Evolutionary conservation across 2,329 filamentous ascomycete species (phyloP), one percentile per base, ranked within the genome.

Genomic region (Leptographium lundbergii): DNA sequence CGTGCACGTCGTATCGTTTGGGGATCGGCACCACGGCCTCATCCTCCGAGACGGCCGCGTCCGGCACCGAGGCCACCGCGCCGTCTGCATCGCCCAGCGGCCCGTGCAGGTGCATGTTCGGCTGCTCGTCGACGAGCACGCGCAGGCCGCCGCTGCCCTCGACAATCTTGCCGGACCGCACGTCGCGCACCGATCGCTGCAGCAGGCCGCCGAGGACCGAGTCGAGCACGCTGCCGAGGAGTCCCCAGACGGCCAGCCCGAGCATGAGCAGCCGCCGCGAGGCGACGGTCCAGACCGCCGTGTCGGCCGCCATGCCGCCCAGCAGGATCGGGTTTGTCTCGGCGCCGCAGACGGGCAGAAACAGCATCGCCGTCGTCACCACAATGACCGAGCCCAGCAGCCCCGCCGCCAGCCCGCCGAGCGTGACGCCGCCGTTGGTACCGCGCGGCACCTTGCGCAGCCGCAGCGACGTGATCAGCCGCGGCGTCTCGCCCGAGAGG

Each of bases 361-460:
- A 78, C 10, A 87, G 63, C 53, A 85, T 77, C 2, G 89, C 81
- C 0, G 80, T 66, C 0, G 84, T 82, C 27, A 87, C 76, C 6
- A 91, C 84, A 54, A 92, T 77, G 59, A 87, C 80, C 11, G 89
- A 86, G 3, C 91, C 91, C 0, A 88, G 69, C 24, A 88, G 70
- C 0, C 91, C 91, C 2, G 90, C 89, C 0, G 77, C 73, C 0
- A 96, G 75, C 0, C 94, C 94, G 53, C 82, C 75, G 0, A 84
- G 65, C 0, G 90, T 95, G 10, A 99, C 89, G 19, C 92, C 94
- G 36, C 94, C 94, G 69, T 99, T 99, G 50, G 94, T 97, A 56
- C 94, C 94, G 1, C 82, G 86, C 0, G 94, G 91, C 0, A 97
- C 94, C 63, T 82, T 80, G 61, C 88, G 85, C 67, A 94, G 79